Evolutionary conservation across 2,329 filamentous ascomycete genomes (phyloP), one percentile per base, ranked within the genome.

Genomic region (Sporothrix pseudoabietina): DNA sequence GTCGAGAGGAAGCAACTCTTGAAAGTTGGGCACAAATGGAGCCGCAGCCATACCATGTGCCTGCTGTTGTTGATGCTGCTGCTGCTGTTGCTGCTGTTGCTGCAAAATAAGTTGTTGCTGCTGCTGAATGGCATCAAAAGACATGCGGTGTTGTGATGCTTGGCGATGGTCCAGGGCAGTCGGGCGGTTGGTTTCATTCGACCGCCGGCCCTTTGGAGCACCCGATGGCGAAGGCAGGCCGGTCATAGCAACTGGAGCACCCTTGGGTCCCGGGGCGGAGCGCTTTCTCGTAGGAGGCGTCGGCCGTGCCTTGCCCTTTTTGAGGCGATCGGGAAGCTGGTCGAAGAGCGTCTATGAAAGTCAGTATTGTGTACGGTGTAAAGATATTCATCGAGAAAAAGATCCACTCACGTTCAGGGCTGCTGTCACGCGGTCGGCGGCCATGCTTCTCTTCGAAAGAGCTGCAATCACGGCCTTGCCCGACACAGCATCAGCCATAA

Each of bases 391-490:
- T 35, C n/a, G 65, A 39, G 14, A 47, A 49, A 22, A 52, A n/a
- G 8, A 8, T 19, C 49, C 4, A 83, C 89, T 81, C 85, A 95
- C 93, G 79, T 90, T 88, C 39, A 99, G 85, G 55, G 93, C 91
- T 63, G 86, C 87, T 0, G 92, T 93, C 78, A 97, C 96, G 75
- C 93, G 87, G 79, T 98, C 94, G 3, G 96, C 96, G 49, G 94
- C 94, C 85, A 97, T 87, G 79, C 94, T 98, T 78, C 92, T 91
- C 78, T 92, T 90, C 2, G 94, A 92, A 73, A 98, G 86, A 19
- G 89, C 90, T 69, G 90, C 89, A 74, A 98, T 88, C 75, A 94
- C 93, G 76, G 95, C 91, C 78, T 92, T 92, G 22, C 95, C 96
- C 75, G 94, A 92, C 75, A 90, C 87, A 0, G 94, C 95, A 82